Percentiles rank a stretch among this genome's conserved stretches.
phyloP scores from a whole-genome alignment of 2,329 filamentous ascomycete species.

The Achaetomium macrosporum region DNA sequence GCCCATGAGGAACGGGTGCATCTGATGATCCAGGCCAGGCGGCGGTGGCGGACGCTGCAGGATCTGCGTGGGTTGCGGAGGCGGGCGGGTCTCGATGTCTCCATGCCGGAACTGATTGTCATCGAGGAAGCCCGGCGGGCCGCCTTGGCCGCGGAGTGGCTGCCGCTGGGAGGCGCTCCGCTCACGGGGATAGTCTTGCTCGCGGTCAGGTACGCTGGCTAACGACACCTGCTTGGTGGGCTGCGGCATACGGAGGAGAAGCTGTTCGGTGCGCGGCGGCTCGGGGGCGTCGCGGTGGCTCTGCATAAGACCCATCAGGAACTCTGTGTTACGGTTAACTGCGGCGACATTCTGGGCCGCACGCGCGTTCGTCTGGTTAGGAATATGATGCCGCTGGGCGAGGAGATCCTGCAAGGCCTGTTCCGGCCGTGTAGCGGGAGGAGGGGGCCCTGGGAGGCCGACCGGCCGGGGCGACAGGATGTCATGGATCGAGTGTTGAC shows the following conservation, averaged over 20 bases:
- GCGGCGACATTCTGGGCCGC: slow-evolving; percentile 37
- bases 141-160: slow-evolving; percentile 42
- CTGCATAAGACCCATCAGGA: slow-evolving; percentile 80
- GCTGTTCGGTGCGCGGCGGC: slow-evolving; percentile 46
- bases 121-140: slow-evolving; percentile 49
- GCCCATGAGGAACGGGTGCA: slow-evolving; percentile 51
- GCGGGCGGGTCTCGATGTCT: slow-evolving; percentile 40
- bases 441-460: slow-evolving; percentile 38
- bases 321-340: slow-evolving; percentile 66
- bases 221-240: slow-evolving; percentile 45
- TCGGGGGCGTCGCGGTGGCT: slow-evolving; percentile 44
- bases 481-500: slow-evolving; percentile 43
- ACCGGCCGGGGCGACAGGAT: slow-evolving; percentile 46
- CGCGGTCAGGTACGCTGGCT: slow-evolving; percentile 43
- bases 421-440: slow-evolving; percentile 45
- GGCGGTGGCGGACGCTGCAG: slow-evolving; percentile 57
- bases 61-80: slow-evolving; percentile 50
- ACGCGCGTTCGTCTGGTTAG: slow-evolving; percentile 44
- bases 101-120: slow-evolving; percentile 44
- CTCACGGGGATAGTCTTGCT: slow-evolving; percentile 42
- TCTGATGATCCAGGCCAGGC: slow-evolving; percentile 53
- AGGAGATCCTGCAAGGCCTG: slow-evolving; percentile 58
- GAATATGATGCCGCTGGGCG: slow-evolving; percentile 50
- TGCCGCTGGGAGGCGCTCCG: slow-evolving; percentile 33
- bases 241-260: slow-evolving; percentile 48